phyloP scores from a whole-genome alignment of 352 stramenopile species.

The Phytophthora capsici region DNA sequence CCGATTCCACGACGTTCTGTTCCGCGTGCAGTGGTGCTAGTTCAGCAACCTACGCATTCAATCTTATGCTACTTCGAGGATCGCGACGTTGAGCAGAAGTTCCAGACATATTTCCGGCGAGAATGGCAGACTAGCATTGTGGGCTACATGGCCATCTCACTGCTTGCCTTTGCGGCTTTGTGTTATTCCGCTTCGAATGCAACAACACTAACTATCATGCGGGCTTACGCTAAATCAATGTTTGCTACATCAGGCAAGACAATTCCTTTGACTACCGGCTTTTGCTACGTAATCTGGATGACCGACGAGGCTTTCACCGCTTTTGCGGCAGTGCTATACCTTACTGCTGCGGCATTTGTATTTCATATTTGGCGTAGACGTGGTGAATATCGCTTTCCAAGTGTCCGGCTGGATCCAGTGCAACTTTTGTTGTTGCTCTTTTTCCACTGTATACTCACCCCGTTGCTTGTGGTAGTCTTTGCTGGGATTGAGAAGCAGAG shows the following conservation, averaged over 20 bases:
- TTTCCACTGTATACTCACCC: conserved; percentile 49
- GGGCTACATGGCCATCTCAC: conserved; percentile 41
- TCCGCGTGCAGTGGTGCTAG: conserved; percentile 35
- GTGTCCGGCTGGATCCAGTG: conserved; percentile 42
- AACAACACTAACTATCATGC: conserved; percentile 26
- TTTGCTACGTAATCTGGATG: conserved; percentile 33
- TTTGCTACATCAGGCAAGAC: conserved; percentile 6
- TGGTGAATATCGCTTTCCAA: conserved; percentile 40
- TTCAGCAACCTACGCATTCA: conserved; percentile 51
- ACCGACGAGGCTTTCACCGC: conserved; percentile 28
- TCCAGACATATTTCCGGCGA: conserved; percentile 61
- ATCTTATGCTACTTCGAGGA: conserved; percentile 62
- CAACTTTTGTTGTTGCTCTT: conserved; percentile 56
- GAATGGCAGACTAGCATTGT: conserved; percentile 45
- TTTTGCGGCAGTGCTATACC: conserved; percentile 37
- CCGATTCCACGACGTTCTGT: conserved; percentile 35
- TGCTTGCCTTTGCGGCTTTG: conserved; percentile 33
- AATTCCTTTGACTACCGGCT: conserved; percentile 4
- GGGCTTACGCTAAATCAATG: conserved; percentile 20
- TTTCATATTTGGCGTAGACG: conserved; percentile 38
- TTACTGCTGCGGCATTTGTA: conserved; percentile 27
- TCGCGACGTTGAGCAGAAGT: conserved; percentile 61
- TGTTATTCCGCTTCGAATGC: conserved; percentile 33
- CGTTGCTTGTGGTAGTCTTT: conserved; percentile 43
- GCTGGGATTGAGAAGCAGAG: conserved; percentile 47